These are phyloP conservation scores for Pythium monospermum DNA, from an alignment of 352 stramenopile genomes.

Conservation along the genomic window DNA sequence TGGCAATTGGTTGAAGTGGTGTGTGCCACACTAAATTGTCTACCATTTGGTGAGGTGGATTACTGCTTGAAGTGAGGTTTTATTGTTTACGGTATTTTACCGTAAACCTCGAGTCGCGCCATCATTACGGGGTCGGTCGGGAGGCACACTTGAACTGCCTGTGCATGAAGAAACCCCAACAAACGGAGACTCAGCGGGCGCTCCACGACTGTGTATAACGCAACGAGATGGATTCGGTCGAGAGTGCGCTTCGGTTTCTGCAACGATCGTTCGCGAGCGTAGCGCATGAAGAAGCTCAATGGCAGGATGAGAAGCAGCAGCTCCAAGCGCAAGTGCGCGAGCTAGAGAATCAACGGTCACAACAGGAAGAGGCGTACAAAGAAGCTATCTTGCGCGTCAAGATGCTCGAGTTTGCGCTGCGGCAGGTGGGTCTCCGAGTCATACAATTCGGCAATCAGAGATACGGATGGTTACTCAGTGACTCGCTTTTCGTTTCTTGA, in stretches of 20 bases:
- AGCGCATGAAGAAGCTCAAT: constrained; percentile 64
- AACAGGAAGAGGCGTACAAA: constrained; percentile 83
- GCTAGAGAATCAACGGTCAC: constrained; percentile 63
- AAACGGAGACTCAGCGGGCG: no score
- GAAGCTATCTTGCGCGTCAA: constrained; percentile 82
- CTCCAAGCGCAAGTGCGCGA: constrained; percentile 74
- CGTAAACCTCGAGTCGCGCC: no score
- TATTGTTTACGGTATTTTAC: constrained; percentile 16
- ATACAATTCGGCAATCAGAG: no score
- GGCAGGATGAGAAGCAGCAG: constrained; percentile 70
- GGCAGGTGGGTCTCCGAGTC: constrained; percentile 30
- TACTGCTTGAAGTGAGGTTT: constrained; percentile 22
- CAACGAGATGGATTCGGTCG: constrained; percentile 75
- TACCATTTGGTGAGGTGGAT: constrained; percentile 15
- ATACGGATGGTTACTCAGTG: no score
- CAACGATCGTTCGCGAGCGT: constrained; percentile 82
- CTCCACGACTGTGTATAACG: not conserved
- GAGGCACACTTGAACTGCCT: no score
- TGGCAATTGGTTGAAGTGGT: constrained; percentile 8
- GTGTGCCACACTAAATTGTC: constrained; percentile 17
- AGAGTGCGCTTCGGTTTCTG: constrained; percentile 79
- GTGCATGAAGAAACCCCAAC: constrained; percentile 9
- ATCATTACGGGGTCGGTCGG: no score
- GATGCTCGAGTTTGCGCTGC: constrained; percentile 86
- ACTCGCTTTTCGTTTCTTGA: no score